Evolutionary conservation across 441 rosid species (phyloP).

Genomic region (Populus trichocarpa): DNA sequence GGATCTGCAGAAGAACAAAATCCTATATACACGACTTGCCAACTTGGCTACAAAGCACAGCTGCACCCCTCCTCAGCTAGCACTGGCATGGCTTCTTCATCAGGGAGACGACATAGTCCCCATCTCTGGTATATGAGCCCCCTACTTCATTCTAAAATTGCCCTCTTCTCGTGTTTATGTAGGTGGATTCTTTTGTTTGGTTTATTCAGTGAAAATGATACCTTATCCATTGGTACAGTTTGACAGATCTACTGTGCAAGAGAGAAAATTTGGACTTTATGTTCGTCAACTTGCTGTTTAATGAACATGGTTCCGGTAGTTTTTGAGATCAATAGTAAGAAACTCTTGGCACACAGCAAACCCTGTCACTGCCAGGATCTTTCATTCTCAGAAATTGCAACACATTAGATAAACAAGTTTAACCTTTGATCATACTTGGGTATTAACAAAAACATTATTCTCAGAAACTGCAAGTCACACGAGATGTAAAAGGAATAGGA

Average conservation of each 20-base stretch:
- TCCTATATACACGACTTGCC: slow-evolving; percentile 26
- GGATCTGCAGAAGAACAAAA: slow-evolving; percentile 47
- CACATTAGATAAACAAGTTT: too few relatives aligned
- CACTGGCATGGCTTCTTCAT: slow-evolving; percentile 54
- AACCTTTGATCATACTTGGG: too few relatives aligned
- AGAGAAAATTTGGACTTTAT: not conserved
- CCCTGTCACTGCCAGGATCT: too few relatives aligned
- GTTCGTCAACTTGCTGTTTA: not conserved
- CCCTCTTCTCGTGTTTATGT: too few relatives aligned
- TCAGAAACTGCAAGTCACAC: too few relatives aligned
- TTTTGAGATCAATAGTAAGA: not conserved
- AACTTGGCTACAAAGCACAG: slow-evolving; percentile 35
- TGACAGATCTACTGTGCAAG: not conserved
- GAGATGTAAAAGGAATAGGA: too few relatives aligned
- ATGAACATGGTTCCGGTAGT: not conserved
- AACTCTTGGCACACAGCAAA: too few relatives aligned
- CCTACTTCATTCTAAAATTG: not conserved
- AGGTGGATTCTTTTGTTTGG: not conserved
- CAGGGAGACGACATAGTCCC: slow-evolving; percentile 49
- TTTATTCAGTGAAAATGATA: not conserved
- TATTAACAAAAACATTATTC: too few relatives aligned
- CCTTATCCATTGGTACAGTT: not conserved
- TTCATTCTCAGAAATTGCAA: too few relatives aligned
- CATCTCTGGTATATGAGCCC: slow-evolving; percentile 36
- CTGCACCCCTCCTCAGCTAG: slow-evolving; percentile 46